A percentile compares a stretch with the other conserved stretches of the same genome.
These are phyloP conservation scores for Diphasiastrum complanatum DNA, from an alignment of 83 land plant species.

Conservation along the genomic window DNA sequence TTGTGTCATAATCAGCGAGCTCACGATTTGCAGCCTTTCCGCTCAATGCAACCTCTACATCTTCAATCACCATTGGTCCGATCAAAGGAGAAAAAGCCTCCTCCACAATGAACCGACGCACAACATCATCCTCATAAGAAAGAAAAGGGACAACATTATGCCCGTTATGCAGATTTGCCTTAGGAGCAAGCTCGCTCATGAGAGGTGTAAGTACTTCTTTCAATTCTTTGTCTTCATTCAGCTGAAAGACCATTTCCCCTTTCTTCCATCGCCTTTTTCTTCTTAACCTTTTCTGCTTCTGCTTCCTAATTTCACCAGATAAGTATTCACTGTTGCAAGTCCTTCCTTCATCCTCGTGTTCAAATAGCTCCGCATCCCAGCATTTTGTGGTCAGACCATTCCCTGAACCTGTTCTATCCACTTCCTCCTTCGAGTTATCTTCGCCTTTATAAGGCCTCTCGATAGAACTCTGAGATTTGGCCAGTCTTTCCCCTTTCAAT, in stretches of 20 bases:
- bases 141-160: constrained; percentile 36
- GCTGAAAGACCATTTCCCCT: not conserved
- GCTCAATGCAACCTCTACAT: constrained; percentile 35
- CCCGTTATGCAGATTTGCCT: constrained; percentile 12
- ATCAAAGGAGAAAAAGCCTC: constrained; percentile 25
- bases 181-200: constrained; percentile 37
- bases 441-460: too few species aligned
- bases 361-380: too few species aligned
- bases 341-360: too few species aligned
- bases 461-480: too few species aligned
- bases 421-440: too few species aligned
- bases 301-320: too few species aligned
- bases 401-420: too few species aligned
- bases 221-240: not conserved
- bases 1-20: not conserved
- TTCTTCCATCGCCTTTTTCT: too few species aligned
- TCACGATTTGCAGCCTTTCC: not conserved
- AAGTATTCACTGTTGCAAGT: too few species aligned
- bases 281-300: too few species aligned
- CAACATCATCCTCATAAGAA: constrained; percentile 40
- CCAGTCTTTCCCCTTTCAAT: too few species aligned
- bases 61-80: constrained; percentile 61
- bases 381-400: too few species aligned
- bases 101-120: constrained; percentile 29
- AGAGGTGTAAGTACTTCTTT: constrained; percentile 29